These are phyloP conservation scores for Amylostereum areolatum DNA, from an alignment of 1,284 basidiomycete species.

Conservation along the genomic window DNA sequence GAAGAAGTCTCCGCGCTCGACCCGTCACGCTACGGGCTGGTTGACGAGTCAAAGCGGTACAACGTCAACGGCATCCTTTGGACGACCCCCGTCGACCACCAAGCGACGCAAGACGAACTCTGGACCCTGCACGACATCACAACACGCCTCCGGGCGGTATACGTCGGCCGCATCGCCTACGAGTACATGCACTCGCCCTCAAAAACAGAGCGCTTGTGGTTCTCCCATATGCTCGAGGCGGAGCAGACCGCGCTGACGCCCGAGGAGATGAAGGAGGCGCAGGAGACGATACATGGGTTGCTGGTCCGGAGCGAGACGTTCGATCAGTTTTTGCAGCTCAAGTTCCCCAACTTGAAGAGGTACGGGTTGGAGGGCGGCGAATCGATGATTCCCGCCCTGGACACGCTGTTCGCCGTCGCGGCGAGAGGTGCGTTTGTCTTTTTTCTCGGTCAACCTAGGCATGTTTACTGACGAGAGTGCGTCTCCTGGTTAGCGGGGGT, in stretches of 20 bases:
- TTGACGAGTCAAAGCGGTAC: constrained; percentile 46
- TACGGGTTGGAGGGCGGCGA: constrained; percentile 88
- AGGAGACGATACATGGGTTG: constrained; percentile 63
- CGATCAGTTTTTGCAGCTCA: constrained; percentile 75
- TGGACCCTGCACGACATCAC: constrained; percentile 71
- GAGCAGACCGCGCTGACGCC: constrained; percentile 11
- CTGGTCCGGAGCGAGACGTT: constrained; percentile 74
- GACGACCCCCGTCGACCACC: constrained; percentile 47
- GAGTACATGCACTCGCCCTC: constrained; percentile 86
- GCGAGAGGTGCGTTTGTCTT: constrained; percentile 44
- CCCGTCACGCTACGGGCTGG: constrained; percentile 72
- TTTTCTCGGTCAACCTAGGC: background rate
- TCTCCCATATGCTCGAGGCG: constrained; percentile 72
- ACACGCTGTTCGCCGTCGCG: constrained; percentile 66
- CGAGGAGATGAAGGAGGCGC: constrained; percentile 30
- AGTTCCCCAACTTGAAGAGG: constrained; percentile 80
- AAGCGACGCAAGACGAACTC: constrained; percentile 40
- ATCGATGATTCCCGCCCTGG: constrained; percentile 83
- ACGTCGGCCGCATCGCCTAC: constrained; percentile 80
- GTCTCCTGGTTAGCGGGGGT: constrained; percentile 71
- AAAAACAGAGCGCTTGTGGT: constrained; percentile 80
- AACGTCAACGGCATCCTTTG: constrained; percentile 79
- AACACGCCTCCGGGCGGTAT: constrained; percentile 62
- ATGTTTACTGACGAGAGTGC: background rate
- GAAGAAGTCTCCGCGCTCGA: constrained; percentile 81